Evolutionary conservation across 805 yeast species (phyloP), one percentile per base, ranked within the genome.

Genomic region (Kockiozyma suomiensis): DNA sequence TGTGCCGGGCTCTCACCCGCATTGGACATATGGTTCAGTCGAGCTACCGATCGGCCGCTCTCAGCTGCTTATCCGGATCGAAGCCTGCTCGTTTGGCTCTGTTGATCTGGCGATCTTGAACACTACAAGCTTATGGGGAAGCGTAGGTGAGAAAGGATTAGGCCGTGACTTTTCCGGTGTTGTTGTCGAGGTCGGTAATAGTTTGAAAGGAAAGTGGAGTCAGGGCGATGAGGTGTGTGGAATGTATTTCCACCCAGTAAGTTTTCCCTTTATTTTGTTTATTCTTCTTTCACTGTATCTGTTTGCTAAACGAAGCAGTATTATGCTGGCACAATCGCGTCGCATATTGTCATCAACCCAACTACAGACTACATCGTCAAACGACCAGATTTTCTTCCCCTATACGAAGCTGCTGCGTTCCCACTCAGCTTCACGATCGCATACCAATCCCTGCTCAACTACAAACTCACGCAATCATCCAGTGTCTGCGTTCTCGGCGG

Each of bases 111-210:
- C 85, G 59, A 81, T 86, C 54, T 76, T 82, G 68, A 82, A 83
- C 68, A 79, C 83, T 41, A 85, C 83, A 67, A 25, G 58, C n/a
- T 30, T 67, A 46, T 64, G 69, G 65, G 59, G 59, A 17, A 79
- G 78, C 56, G 71, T 82, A 40, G 81, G 83, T 42, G 82, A 80
- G 58, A 80, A 83, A 65, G 91, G 92, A 6, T 71, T 86, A 30
- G 94, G 94, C 0, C 81, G 87, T 66, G 92, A 86, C 64, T 88
- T 81, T 70, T 75, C 84, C 25, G 96, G 96, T 23, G 74, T 74
- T 3, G 75, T 88, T 30, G 76, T 77, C 3, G 79, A 79, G 30
- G 82, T 85, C 21, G 93, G 93, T 7, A 69, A 72, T 12, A 74
- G 75, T n/a, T 67, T 76, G 35, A 69, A 68, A 21, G 63, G 66